Percentiles rank a stretch among this genome's conserved stretches.
These are phyloP conservation scores for Nakazawaea wickerhamii DNA, from an alignment of 805 yeast species.

Conservation along the genomic window DNA sequence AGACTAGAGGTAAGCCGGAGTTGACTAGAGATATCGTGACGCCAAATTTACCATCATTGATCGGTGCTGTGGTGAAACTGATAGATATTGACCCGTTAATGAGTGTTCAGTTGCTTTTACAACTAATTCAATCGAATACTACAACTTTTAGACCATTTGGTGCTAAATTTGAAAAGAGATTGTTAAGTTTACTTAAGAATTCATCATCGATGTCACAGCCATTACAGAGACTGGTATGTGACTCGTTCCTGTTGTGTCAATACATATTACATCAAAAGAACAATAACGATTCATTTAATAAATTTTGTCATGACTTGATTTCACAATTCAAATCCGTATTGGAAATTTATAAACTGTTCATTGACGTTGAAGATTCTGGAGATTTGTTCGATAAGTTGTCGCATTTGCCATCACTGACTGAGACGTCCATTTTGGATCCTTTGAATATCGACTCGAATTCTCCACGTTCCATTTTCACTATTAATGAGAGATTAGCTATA, in stretches of 20 bases:
- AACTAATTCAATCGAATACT: constrained; percentile 50
- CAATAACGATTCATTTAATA: constrained; percentile 40
- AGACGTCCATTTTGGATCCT: constrained; percentile 40
- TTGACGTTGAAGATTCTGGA: constrained; percentile 52
- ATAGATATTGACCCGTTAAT: constrained; percentile 31
- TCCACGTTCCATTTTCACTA: constrained; percentile 43
- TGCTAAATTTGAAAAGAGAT: constrained; percentile 47
- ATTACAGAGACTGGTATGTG: constrained; percentile 38
- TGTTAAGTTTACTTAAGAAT: constrained; percentile 31
- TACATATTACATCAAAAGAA: constrained; percentile 47
- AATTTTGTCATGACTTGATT: constrained; percentile 41
- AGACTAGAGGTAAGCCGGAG: constrained; percentile 74
- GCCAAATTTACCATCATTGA: constrained; percentile 64
- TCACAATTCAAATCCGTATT: constrained; percentile 51
- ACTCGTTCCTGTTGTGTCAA: constrained; percentile 51
- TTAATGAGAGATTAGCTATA: constrained; percentile 45
- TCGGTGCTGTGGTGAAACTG: constrained; percentile 47
- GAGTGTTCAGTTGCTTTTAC: constrained; percentile 35
- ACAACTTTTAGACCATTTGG: constrained; percentile 81
- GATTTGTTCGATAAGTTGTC: constrained; percentile 38
- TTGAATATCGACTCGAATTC: constrained; percentile 56
- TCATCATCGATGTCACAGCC: constrained; percentile 31
- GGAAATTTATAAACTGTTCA: constrained; percentile 50
- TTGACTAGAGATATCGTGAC: constrained; percentile 79
- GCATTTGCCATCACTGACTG: too few relatives aligned